phyloP scores from a whole-genome alignment of 192 early-diverging fungal genomes.

The Bifiguratus adelaidae region DNA sequence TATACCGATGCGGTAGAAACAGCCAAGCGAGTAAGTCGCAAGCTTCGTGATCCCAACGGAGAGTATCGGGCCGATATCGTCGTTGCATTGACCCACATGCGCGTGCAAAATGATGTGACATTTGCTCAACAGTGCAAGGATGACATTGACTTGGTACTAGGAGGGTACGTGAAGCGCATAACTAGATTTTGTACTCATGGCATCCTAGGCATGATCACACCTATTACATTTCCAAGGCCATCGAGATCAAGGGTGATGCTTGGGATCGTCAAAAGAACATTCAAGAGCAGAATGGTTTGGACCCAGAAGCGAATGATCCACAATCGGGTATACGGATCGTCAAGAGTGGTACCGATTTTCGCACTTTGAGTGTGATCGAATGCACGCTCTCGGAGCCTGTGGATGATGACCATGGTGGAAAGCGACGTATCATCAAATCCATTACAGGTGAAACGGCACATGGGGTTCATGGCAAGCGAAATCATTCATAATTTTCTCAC shows the following conservation, averaged over 20 bases:
- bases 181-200: neutral
- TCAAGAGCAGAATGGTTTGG: constrained; percentile 13
- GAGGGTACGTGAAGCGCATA: constrained; percentile 29
- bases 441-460: constrained; percentile 12
- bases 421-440: constrained; percentile 10
- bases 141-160: constrained; percentile 56
- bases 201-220: constrained; percentile 50
- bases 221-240: constrained; percentile 44
- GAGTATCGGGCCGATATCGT: constrained; percentile 45
- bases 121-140: constrained; percentile 33
- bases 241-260: constrained; percentile 21
- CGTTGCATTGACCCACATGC: constrained; percentile 64
- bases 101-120: constrained; percentile 53
- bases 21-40: constrained; percentile 23
- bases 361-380: constrained; percentile 44
- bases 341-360: constrained; percentile 62
- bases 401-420: constrained; percentile 10
- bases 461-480: neutral
- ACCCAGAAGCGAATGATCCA: constrained; percentile 21
- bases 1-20: constrained; percentile 46
- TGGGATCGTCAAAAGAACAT: constrained; percentile 24
- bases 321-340: constrained; percentile 31
- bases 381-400: constrained; percentile 24
- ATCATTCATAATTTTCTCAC: neutral
- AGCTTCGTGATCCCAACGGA: constrained; percentile 24